phyloP scores from a whole-genome alignment of 2,329 filamentous ascomycete species.

The Arthrinium phaeospermum region DNA sequence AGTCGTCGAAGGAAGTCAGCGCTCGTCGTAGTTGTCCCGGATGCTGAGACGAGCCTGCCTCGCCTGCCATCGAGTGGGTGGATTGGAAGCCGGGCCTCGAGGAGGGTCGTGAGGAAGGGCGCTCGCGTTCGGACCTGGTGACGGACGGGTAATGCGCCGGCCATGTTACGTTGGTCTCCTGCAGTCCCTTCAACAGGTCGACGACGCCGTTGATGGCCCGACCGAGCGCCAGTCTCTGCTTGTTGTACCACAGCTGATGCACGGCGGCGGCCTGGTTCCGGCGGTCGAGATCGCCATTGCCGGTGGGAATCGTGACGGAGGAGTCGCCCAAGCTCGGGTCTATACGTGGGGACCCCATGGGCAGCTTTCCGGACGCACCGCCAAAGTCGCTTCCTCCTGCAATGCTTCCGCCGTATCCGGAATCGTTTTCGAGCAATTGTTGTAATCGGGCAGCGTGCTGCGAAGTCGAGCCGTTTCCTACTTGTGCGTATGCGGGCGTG shows the following conservation, averaged over 20 bases:
- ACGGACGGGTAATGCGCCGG: conserved; percentile 94
- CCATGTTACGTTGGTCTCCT: conserved; percentile 90
- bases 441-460: conserved; percentile 82
- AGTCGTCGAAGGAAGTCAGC: conserved; percentile 71
- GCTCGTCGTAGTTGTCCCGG: conserved; percentile 68
- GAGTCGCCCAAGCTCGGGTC: conserved; percentile 53
- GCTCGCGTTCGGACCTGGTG: conserved; percentile 51
- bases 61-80: conserved; percentile 64
- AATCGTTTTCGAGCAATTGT: conserved; percentile 83
- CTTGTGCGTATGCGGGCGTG: conserved; percentile 80
- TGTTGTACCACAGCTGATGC: conserved; percentile 93
- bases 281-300: conserved; percentile 64
- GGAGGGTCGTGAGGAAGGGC: conserved; percentile 46
- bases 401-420: conserved; percentile 87
- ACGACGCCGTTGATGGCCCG: conserved; percentile 87
- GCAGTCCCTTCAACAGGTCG: conserved; percentile 80
- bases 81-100: conserved; percentile 68
- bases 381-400: conserved; percentile 62
- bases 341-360: conserved; percentile 45
- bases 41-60: conserved; percentile 48
- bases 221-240: conserved; percentile 85
- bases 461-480: conserved; percentile 81
- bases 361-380: conserved; percentile 36
- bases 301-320: conserved; percentile 47
- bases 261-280: conserved; percentile 79